A percentile compares a stretch with the other conserved stretches of the same genome.
These are phyloP conservation scores for Pythium angustatum DNA, from an alignment of 352 stramenopile genomes.

Conservation along the genomic window DNA sequence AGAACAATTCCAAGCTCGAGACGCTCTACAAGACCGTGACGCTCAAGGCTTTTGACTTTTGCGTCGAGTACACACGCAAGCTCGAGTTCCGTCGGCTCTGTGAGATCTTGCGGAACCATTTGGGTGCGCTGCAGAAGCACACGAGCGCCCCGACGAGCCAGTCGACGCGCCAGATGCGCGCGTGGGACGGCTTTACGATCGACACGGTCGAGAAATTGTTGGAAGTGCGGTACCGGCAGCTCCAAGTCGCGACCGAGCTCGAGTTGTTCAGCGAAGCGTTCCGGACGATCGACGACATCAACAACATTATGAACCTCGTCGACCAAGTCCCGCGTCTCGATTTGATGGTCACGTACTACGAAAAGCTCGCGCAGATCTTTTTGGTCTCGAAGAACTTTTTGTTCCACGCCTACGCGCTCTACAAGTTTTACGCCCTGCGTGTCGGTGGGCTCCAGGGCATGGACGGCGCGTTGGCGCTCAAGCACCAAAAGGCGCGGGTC, in stretches of 20 bases:
- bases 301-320: conserved; percentile 94
- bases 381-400: conserved; percentile 96
- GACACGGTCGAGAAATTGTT: conserved; percentile 96
- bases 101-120: conserved; percentile 97
- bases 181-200: conserved; percentile 96
- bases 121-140: conserved; percentile 95
- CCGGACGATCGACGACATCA: conserved; percentile 99
- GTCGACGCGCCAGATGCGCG: conserved; percentile 86
- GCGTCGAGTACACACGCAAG: conserved; percentile 87
- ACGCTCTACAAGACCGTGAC: conserved; percentile 75
- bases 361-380: conserved; percentile 97
- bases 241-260: conserved; percentile 94
- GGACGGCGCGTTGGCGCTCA: conserved; percentile 41
- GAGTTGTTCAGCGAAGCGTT: conserved; percentile 98
- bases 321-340: conserved; percentile 92
- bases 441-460: conserved; percentile 85
- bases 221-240: conserved; percentile 96
- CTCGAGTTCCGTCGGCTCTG: conserved; percentile 97
- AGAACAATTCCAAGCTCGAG: conserved; percentile 94
- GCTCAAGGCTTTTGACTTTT: conserved; percentile 85
- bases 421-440: conserved; percentile 94
- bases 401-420: conserved; percentile 97
- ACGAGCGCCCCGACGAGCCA: conserved; percentile 64
- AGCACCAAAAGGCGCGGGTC: conserved; percentile 52
- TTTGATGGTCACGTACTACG: conserved; percentile 97